Evolutionary conservation across 2,329 filamentous ascomycete genomes (phyloP), one percentile per base, ranked within the genome.

Genomic region (Talaromyces piceae): DNA sequence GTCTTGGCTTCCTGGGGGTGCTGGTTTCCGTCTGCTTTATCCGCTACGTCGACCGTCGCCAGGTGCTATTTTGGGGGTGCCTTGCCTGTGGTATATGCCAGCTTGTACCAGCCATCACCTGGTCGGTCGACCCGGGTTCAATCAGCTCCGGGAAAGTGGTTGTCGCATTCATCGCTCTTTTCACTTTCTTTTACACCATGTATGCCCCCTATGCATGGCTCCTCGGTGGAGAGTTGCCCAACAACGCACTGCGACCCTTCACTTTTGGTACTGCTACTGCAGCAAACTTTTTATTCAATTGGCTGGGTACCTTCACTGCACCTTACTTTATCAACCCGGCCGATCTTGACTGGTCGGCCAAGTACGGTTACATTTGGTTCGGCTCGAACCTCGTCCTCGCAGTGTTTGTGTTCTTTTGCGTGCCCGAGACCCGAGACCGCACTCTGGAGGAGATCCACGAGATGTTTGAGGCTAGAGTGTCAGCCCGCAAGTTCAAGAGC

Each of bases 291-390:
- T 58, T 72, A 7, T 67, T 68, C 5, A 70, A 68, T 53, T 72
- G 69, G 67, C 54, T 70, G 1, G 67, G 66, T 0, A 66, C 67
- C 4, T 67, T 72, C 45, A 70, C 67, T 1, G 69, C 69, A 3
- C 70, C 70, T 0, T 73, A 72, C 50, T 73, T 73, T 54, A 72
- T 73, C 54, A 73, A 72, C 50, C 68, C 69, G 0, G 66, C 67
- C 1, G 64, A 66, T 26, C 62, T 72, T 5, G 61, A 60, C 46
- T 72, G 70, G 68, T 52, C 56, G 2, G 53, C 60, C 7, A 60
- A 62, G 39, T 63, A 61, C 45, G 62, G 63, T 0, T 72, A 69
- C 41, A 71, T 73, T 39, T 73, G 70, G 70, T 71, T 71, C 39
- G 66, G 59, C 5, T 65, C 66, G 2, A 72, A 71, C 43, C 45